A percentile compares a stretch with the other conserved stretches of the same genome.
Conservation (phyloP, 2,329 filamentous ascomycete genomes). For the Zalaria sp. region DNA sequence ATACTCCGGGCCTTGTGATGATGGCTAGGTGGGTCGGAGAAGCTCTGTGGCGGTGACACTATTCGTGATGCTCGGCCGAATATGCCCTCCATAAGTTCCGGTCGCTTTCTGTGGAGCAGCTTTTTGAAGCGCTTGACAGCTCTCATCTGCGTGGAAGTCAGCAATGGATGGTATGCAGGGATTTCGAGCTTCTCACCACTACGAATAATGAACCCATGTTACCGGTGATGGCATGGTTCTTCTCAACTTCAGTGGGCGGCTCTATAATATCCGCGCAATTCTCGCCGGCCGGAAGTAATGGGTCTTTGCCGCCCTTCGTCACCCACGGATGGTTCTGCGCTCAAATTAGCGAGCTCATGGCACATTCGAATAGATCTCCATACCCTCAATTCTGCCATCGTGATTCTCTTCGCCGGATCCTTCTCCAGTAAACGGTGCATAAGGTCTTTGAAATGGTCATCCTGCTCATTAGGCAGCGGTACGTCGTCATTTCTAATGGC, state of each 20-base stretch:
- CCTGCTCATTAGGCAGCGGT: slow-evolving; percentile 47
- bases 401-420: slow-evolving; percentile 68
- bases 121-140: slow-evolving; percentile 81
- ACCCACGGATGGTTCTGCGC: slow-evolving; percentile 82
- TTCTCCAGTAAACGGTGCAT: slow-evolving; percentile 68
- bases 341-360: slow-evolving; percentile 9
- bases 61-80: slow-evolving; percentile 44
- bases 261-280: slow-evolving; percentile 74
- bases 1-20: slow-evolving; percentile 32
- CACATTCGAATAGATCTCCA: slow-evolving; percentile 16
- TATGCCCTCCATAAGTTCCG: slow-evolving; percentile 42
- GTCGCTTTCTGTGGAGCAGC: slow-evolving; percentile 46
- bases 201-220: slow-evolving; percentile 78
- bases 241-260: slow-evolving; percentile 75
- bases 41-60: slow-evolving; percentile 40
- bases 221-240: slow-evolving; percentile 78
- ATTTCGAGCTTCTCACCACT: slow-evolving; percentile 44
- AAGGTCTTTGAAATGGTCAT: slow-evolving; percentile 59
- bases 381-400: slow-evolving; percentile 70
- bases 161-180: neutral
- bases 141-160: slow-evolving; percentile 49
- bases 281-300: slow-evolving; percentile 65
- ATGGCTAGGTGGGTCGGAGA: slow-evolving; percentile 24
- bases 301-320: slow-evolving; percentile 64
- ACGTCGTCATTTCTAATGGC: slow-evolving; percentile 63